phyloP scores from a whole-genome alignment of 108 stramenopile genomes.

The Cyclostephanos tholiformis region DNA sequence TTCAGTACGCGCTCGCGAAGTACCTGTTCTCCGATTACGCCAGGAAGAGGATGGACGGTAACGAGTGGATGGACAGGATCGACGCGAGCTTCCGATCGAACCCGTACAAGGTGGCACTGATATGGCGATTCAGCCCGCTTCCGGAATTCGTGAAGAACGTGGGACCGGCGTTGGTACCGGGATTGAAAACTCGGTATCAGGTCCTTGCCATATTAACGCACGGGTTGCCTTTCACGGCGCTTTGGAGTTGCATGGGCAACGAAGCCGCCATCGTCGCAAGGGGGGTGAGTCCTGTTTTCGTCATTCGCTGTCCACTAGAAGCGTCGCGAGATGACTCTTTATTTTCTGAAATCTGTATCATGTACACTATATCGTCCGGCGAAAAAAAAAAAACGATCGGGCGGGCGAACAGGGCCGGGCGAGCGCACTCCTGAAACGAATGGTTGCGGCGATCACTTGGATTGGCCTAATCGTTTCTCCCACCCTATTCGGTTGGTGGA shows the following conservation, averaged over 20 bases:
- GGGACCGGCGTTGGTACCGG: conserved; percentile 53
- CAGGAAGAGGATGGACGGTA: conserved; percentile 44
- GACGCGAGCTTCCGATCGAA: conserved; percentile 42
- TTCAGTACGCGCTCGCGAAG: conserved; percentile 63
- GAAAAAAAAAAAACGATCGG: too few species aligned
- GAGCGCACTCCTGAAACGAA: conserved; percentile 30
- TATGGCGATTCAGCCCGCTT: conserved; percentile 68
- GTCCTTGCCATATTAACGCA: conserved; percentile 53
- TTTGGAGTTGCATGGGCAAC: conserved; percentile 77
- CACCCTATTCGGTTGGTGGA: conserved; percentile 44
- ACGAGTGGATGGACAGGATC: conserved; percentile 58
- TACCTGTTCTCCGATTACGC: conserved; percentile 51
- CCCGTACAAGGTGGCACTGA: conserved; percentile 58
- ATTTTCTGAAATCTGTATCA: too few species aligned
- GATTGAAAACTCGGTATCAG: conserved; percentile 45
- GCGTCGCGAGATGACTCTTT: too few species aligned
- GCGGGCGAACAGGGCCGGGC: conserved; percentile 8
- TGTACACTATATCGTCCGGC: too few species aligned
- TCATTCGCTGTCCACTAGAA: too few species aligned
- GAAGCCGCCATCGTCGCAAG: conserved; percentile 63
- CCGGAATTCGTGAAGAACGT: conserved; percentile 86
- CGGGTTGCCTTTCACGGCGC: conserved; percentile 67
- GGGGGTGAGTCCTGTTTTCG: conserved; percentile 27
- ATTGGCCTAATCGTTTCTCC: conserved; percentile 37
- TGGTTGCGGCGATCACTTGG: conserved; percentile 35